Percentiles rank a stretch among this genome's conserved stretches.
Evolutionary conservation across 352 stramenopile genomes (phyloP).

Genomic region (Pythium utonaiense): DNA sequence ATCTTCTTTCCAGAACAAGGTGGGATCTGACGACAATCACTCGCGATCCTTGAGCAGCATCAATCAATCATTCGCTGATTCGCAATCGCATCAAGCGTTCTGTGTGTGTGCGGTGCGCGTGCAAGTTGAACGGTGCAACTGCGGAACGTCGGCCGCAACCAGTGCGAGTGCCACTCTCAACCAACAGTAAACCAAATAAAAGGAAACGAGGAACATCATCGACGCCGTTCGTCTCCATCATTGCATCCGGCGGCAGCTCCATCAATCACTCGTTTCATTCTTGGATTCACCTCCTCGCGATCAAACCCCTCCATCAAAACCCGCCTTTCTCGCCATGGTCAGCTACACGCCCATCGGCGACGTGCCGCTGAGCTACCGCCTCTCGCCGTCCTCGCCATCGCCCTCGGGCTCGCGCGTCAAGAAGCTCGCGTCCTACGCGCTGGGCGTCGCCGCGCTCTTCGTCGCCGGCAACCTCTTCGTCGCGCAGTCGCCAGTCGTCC

Average conservation of each 20-base stretch:
- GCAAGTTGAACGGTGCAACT: not conserved
- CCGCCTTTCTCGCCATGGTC: not conserved
- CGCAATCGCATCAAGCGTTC: not conserved
- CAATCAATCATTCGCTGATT: no score
- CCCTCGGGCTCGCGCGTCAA: slow-evolving; percentile 9
- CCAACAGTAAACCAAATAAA: no score
- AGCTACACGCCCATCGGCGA: slow-evolving; percentile 23
- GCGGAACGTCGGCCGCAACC: not conserved
- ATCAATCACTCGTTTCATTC: not conserved
- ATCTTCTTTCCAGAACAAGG: no score
- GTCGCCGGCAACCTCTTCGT: slow-evolving; percentile 16
- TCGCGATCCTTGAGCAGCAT: no score
- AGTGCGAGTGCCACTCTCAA: not conserved
- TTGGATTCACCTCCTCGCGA: not conserved
- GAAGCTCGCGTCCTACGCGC: slow-evolving; percentile 9
- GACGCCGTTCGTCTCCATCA: not conserved
- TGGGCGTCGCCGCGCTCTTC: slow-evolving; percentile 21
- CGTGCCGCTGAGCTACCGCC: slow-evolving; percentile 19
- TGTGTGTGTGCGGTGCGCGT: not conserved
- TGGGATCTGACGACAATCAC: no score
- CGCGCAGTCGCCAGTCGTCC: slow-evolving; percentile 7
- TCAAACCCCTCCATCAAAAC: no score
- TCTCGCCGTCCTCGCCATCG: slow-evolving; percentile 4
- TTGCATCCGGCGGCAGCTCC: not conserved
- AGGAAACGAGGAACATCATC: not conserved